These are phyloP conservation scores for Triglochin maritima DNA, from an alignment of 106 monocot genomes.

Conservation along the genomic window DNA sequence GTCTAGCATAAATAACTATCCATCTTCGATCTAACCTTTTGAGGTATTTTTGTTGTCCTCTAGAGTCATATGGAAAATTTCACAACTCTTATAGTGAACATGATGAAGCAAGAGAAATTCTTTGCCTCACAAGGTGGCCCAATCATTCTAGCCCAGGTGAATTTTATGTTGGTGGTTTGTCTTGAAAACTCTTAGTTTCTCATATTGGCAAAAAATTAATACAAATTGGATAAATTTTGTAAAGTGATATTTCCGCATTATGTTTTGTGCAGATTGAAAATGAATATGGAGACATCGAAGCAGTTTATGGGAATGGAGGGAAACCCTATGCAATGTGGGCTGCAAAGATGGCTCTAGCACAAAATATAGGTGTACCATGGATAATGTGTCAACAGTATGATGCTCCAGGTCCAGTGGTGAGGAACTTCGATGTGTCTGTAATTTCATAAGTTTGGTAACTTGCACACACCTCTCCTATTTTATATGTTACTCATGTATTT, in stretches of 20 bases:
- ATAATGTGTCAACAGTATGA: constrained; percentile 98
- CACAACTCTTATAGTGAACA: constrained; percentile 57
- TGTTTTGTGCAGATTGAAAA: constrained; percentile 56
- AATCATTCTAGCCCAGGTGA: constrained; percentile 80
- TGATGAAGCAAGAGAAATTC: constrained; percentile 79
- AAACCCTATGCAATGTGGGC: constrained; percentile 97
- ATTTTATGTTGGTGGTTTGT: not conserved
- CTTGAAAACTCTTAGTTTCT: too few species aligned
- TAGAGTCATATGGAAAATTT: constrained; percentile 82
- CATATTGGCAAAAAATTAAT: too few species aligned
- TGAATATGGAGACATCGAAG: constrained; percentile 85
- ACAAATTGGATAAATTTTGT: too few species aligned
- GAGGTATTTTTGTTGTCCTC: not conserved
- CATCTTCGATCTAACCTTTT: too few species aligned
- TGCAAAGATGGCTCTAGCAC: constrained; percentile 81
- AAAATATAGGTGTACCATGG: constrained; percentile 87
- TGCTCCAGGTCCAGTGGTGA: constrained; percentile 86
- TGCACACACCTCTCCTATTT: not conserved
- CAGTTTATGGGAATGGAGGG: constrained; percentile 63
- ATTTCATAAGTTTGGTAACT: not conserved
- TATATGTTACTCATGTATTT: too few species aligned
- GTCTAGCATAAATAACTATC: too few species aligned
- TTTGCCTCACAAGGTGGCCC: constrained; percentile 89
- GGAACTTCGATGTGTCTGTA: not conserved
- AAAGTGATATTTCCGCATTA: too few species aligned